phyloP scores from a whole-genome alignment of 371 early-diverging fungal genomes.

The Mucor saturninus region DNA sequence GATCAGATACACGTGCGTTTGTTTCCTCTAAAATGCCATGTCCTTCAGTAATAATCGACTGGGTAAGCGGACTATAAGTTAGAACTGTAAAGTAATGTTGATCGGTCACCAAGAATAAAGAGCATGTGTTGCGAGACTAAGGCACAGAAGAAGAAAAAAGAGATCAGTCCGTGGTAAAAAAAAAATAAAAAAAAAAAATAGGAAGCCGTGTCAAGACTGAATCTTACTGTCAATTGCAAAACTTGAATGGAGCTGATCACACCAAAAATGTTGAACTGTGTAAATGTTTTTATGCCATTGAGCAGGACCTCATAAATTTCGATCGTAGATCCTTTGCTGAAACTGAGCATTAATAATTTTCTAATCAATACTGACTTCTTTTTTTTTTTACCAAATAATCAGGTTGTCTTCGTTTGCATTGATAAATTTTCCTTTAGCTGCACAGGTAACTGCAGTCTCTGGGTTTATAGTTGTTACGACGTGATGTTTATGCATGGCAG shows the following conservation, averaged over 20 bases:
- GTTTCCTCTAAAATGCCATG: conserved; percentile 12
- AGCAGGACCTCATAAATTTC: conserved; percentile 57
- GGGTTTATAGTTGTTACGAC: conserved; percentile 23
- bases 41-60: conserved; percentile 12
- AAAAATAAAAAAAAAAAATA: neutral
- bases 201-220: neutral
- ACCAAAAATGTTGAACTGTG: conserved; percentile 67
- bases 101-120: conserved; percentile 27
- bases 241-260: conserved; percentile 57
- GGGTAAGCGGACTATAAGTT: neutral
- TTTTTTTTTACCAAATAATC: conserved; percentile 60
- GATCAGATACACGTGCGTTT: conserved; percentile 10
- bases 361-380: neutral
- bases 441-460: conserved; percentile 21
- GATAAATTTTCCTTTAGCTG: conserved; percentile 60
- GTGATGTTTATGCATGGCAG: conserved; percentile 12
- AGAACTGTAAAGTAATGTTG: conserved; percentile 18
- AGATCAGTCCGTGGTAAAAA: neutral
- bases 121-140: conserved; percentile 22
- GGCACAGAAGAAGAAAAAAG: neutral
- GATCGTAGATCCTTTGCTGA: conserved; percentile 67
- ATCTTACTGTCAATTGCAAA: conserved; percentile 52
- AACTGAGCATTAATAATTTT: neutral
- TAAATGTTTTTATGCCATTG: conserved; percentile 53
- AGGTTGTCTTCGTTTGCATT: conserved; percentile 59